Evolutionary conservation across 805 yeast genomes (phyloP), one percentile per base, ranked within the genome.

Genomic region (Kluyveromyces aestuarii): DNA sequence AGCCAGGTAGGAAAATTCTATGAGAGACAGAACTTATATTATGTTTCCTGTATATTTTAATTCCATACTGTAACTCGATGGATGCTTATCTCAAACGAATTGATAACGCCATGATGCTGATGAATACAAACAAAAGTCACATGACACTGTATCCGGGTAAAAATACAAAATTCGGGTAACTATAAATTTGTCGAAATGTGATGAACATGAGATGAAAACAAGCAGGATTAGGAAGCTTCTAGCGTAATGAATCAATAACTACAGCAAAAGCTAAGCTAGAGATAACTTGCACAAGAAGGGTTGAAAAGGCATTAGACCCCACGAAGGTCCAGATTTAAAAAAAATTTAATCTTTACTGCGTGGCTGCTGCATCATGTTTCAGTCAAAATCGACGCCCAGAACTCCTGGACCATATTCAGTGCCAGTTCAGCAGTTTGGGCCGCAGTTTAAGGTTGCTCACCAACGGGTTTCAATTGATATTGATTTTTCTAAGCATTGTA

Each of bases 391-490:
- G 19, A 43, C 45, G 11, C 45, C 45, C 2, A 43, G 27, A 27
- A 43, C 45, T 2, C 45, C 45, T 19, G 45, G 39, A 11, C 18
- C 44, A 33, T 43, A 43, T 18, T 17, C 39, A 6, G 17, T 21
- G 14, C 16, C 36, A 14, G 21, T 17, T 18, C 38, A 36, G 14
- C 45, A 17, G 16, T 30, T 43, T 43, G 45, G 45, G 6, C 45
- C 39, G 9, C 45, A 43, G 27, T 80, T 86, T 63, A 81, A 77
- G 57, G 76, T 91, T 19, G 89, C 91, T 5, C 95, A 89, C 63
- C 97, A 91, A 64, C 77, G 84, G 55, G 85, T 91, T 13, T 75
- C 78, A 25, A 67, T 91, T 17, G 96, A 90, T 61, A 79, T 91
- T 4, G 95, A 89, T 62, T 69, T 90, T 40, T 75, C 80, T n/a